These are phyloP conservation scores for Cicer pinnatifidum DNA, from an alignment of 306 rosid species.

Conservation along the genomic window DNA sequence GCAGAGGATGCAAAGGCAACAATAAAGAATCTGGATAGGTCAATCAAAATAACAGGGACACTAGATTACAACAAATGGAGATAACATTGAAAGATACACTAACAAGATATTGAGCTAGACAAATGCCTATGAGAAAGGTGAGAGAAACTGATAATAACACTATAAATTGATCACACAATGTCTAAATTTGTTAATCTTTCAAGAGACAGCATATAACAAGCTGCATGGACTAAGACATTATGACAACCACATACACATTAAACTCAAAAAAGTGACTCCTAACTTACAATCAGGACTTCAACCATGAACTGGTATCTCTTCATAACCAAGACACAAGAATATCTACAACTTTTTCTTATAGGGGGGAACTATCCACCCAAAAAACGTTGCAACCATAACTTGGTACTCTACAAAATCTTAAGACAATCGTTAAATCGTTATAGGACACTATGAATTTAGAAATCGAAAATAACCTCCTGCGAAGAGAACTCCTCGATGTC, in stretches of 20 bases:
- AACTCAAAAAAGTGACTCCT: not conserved
- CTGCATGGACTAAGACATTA: not conserved
- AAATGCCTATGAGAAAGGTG: not conserved
- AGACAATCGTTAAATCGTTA: not conserved
- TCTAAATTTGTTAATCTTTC: not conserved
- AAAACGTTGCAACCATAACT: not conserved
- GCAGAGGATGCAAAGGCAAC: constrained; percentile 7
- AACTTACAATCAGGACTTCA: not conserved
- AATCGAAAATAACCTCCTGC: constrained; percentile 40
- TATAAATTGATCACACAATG: not conserved
- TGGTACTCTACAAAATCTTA: not conserved
- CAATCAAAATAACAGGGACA: not conserved
- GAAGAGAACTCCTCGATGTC: constrained; percentile 87
- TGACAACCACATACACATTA: not conserved
- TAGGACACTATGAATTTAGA: not conserved
- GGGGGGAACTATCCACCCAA: constrained; percentile 1
- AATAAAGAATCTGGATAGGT: not conserved
- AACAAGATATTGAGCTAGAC: not conserved
- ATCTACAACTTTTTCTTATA: not conserved
- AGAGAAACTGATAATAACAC: not conserved
- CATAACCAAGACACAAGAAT: not conserved
- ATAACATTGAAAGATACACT: not conserved
- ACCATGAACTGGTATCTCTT: not conserved
- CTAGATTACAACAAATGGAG: not conserved
- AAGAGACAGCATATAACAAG: constrained; percentile 14